Conservation (phyloP, 129 eudicot genomes). For the Apium graveolens region DNA sequence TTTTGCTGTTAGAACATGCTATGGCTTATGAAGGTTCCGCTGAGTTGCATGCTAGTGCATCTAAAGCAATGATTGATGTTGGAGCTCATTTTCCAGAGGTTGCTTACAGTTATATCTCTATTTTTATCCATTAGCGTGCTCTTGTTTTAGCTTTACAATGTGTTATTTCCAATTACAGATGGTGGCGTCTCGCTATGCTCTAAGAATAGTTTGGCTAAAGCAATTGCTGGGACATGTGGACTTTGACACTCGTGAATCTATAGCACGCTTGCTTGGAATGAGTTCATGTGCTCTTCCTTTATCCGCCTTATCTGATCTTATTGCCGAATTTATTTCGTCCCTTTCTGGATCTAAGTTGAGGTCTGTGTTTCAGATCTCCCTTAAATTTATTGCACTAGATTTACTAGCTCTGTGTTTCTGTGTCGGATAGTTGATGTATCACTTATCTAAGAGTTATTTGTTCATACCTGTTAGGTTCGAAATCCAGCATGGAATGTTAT, state of each 20-base stretch:
- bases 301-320: conserved; percentile 62
- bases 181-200: conserved; percentile 69
- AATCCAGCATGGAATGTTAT: conserved; percentile 71
- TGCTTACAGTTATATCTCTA: conserved; percentile 9
- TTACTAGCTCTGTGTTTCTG: not conserved
- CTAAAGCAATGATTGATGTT: conserved; percentile 61
- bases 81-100: conserved; percentile 84
- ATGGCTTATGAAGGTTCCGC: conserved; percentile 85
- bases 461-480: conserved; percentile 49
- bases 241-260: conserved; percentile 83
- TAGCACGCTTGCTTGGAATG: conserved; percentile 82
- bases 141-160: conserved; percentile 11
- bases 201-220: conserved; percentile 64
- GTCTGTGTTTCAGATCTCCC: conserved; percentile 22
- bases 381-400: not conserved
- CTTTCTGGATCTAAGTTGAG: conserved; percentile 56
- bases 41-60: conserved; percentile 85
- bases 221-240: conserved; percentile 73
- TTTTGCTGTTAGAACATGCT: conserved; percentile 82
- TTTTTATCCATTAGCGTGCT: not conserved
- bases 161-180: conserved; percentile 29
- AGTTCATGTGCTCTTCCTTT: conserved; percentile 75
- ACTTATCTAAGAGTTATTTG: conserved; percentile 3
- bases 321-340: conserved; percentile 46
- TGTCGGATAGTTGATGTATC: not conserved